Evolutionary conservation across 202 grass and related monocot species (phyloP).

Genomic region (Zizania palustris): DNA sequence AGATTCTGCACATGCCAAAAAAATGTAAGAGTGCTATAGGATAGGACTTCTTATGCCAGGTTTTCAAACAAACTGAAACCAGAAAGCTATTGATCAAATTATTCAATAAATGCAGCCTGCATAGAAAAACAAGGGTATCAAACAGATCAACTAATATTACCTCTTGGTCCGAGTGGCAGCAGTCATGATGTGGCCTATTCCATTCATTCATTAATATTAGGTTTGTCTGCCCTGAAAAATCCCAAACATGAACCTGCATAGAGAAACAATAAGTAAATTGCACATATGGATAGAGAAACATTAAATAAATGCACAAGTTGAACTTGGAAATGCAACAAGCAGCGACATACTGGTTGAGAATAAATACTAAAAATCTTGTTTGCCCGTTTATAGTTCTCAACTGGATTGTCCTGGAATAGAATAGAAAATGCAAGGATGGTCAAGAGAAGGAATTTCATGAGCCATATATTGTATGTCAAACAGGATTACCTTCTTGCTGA

Average conservation of each 20-base stretch:
- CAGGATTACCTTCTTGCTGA: conserved; percentile 82
- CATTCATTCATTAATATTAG: conserved; percentile 98
- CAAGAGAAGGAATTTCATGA: conserved; percentile 20
- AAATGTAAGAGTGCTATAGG: conserved; percentile 31
- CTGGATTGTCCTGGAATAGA: conserved; percentile 78
- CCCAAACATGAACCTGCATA: conserved; percentile 94
- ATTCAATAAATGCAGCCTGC: conserved; percentile 27
- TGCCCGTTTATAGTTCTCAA: conserved; percentile 88
- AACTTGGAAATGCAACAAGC: conserved; percentile 44
- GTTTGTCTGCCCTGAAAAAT: conserved; percentile 99
- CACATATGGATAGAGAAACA: not conserved
- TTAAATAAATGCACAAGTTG: not conserved
- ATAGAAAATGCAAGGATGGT: conserved; percentile 43
- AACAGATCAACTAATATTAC: conserved; percentile 45
- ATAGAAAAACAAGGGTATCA: conserved; percentile 21
- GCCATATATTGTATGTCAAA: conserved; percentile 26
- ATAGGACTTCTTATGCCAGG: conserved; percentile 17
- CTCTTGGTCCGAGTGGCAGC: conserved; percentile 81
- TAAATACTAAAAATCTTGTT: conserved; percentile 86
- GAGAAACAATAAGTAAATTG: conserved; percentile 61
- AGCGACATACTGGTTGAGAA: conserved; percentile 84
- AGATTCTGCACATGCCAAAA: conserved; percentile 65
- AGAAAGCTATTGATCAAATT: conserved; percentile 28
- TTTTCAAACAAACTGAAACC: conserved; percentile 15
- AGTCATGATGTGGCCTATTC: conserved; percentile 74